Evolutionary conservation across 208 protist genomes (phyloP).

Genomic region (Crithidia fasciculata): DNA sequence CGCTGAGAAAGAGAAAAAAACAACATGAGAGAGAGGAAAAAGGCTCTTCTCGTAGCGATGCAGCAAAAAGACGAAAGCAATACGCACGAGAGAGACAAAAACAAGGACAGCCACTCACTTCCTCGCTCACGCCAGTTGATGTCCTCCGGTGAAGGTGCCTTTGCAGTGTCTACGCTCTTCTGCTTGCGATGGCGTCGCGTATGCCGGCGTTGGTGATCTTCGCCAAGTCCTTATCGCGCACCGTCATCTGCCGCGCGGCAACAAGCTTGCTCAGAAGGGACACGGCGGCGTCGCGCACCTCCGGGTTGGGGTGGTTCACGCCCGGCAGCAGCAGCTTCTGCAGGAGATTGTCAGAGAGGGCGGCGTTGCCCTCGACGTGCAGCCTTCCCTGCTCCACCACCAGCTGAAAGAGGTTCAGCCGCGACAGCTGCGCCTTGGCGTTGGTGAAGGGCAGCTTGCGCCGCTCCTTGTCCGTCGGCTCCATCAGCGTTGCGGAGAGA

Average conservation of each 20-base stretch:
- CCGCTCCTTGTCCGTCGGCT: slow-evolving; percentile 77
- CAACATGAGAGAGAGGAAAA: too few relatives aligned
- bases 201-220: slow-evolving; percentile 73
- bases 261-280: slow-evolving; percentile 51
- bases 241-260: slow-evolving; percentile 21
- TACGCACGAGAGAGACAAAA: too few relatives aligned
- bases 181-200: slow-evolving; percentile 47
- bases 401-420: slow-evolving; percentile 65
- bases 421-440: slow-evolving; percentile 66
- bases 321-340: slow-evolving; percentile 71
- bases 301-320: slow-evolving; percentile 75
- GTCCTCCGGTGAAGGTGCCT: background rate
- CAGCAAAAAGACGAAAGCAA: too few relatives aligned
- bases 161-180: background rate
- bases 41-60: too few relatives aligned
- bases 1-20: too few relatives aligned
- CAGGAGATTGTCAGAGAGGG: slow-evolving; percentile 38
- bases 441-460: slow-evolving; percentile 61
- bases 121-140: background rate
- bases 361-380: slow-evolving; percentile 11
- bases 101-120: background rate
- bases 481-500: slow-evolving; percentile 57
- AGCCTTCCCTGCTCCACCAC: slow-evolving; percentile 27
- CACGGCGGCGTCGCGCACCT: slow-evolving; percentile 80
- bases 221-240: slow-evolving; percentile 52